These are phyloP conservation scores for Linnemannia exigua DNA, from an alignment of 192 early-diverging fungal genomes.

Conservation along the genomic window DNA sequence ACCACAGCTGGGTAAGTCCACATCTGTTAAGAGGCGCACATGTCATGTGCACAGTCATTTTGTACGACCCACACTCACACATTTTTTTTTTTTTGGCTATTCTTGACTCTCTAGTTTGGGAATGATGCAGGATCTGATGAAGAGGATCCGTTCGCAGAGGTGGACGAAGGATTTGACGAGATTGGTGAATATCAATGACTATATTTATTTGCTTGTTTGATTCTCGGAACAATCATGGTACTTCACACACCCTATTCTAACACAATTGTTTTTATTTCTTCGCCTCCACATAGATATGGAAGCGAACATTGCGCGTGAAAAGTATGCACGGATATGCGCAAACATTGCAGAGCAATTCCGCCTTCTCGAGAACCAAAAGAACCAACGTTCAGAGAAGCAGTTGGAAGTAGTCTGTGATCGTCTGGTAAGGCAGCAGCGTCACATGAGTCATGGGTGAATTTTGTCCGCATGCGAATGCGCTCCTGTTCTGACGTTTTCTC, in stretches of 20 bases:
- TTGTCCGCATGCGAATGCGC: background rate
- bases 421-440: conserved; percentile 18
- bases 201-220: background rate
- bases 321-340: conserved; percentile 52
- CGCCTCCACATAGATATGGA: conserved; percentile 48
- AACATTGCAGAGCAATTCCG: conserved; percentile 51
- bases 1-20: conserved; percentile 56
- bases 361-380: conserved; percentile 43
- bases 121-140: conserved; percentile 62
- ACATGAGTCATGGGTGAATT: background rate
- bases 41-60: too few species aligned
- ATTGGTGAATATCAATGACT: conserved; percentile 45
- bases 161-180: conserved; percentile 66
- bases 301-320: conserved; percentile 62
- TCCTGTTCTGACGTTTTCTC: background rate
- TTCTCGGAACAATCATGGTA: background rate
- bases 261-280: background rate
- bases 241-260: background rate
- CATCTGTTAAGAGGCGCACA: background rate
- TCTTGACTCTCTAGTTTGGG: conserved; percentile 31
- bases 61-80: background rate
- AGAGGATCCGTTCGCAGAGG: conserved; percentile 64
- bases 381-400: conserved; percentile 29
- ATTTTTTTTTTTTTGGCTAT: background rate
- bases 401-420: conserved; percentile 44